Base-by-base conservation (phyloP, 1,284 basidiomycete species). In the Trametes versicolor region DNA sequence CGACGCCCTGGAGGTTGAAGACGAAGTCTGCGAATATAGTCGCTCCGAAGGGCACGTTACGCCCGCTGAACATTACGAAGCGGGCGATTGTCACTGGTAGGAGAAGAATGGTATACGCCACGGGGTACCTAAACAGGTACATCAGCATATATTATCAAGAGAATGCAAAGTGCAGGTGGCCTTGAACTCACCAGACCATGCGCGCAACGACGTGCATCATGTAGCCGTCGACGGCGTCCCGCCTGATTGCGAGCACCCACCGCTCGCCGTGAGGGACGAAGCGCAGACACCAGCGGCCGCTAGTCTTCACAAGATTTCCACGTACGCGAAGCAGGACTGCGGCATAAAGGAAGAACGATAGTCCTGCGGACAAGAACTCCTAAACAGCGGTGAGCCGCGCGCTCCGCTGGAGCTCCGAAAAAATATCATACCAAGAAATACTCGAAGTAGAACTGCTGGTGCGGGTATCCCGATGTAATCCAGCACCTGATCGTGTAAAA, bases 381-480 rank as follows among this genome's bases (percentile, higher is more conserved):
- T 80, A 50, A 15, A 36, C 37, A 27, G 12, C 15, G n/a, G n/a
- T 25, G 13, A 25, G 39, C 19, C 4, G 15, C 25, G 4, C 9
- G 39, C 29, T 32, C 15, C 37, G 1, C n/a, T 19, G 5, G 25
- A 25, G 45, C 23, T 29, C 12, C 4, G 15, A 13, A 21, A 21
- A 32, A 12, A 27, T 23, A 1, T 54, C 62, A 43, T 54, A 84
- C 83, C 32, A 84, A 77, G 72, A 84, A 81, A 67, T 85, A 85
- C 68, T 85, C 84, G 34, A 85, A 66, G 55, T 76, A 79, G 19
- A 76, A 75, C 61, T 81, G 82, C 51, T 79, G 80, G 17, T 59
- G 36, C 6, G 79, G 78, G 69, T 86, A 86, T 8, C 70, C 68
- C 10, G 73, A 62, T 7, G 83, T 82, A 32, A 86, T 84, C 82